Conservation (phyloP, 2,329 filamentous ascomycete species). For the Graphiopsis chlorocephala region DNA sequence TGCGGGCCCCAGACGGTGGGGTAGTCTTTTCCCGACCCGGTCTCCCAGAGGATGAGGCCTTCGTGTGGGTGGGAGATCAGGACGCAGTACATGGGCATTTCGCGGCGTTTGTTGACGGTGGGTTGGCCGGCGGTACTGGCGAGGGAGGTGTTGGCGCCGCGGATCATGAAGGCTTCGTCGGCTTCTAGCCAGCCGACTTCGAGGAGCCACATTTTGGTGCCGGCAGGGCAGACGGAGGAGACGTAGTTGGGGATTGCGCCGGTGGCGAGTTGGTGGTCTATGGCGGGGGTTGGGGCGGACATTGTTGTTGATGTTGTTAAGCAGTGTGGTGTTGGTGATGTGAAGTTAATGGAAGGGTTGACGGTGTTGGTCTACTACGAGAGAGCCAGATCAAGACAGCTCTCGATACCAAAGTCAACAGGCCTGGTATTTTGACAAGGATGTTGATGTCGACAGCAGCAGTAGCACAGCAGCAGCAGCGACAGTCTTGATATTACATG, state of each 20-base stretch:
- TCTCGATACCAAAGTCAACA: not conserved
- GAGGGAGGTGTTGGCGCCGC: constrained; percentile 41
- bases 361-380: not conserved
- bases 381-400: not conserved
- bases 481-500: not conserved
- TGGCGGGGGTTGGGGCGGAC: constrained; percentile 20
- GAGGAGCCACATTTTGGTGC: constrained; percentile 49
- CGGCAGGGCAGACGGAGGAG: constrained; percentile 40
- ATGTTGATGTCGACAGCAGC: not conserved
- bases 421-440: not conserved
- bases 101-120: constrained; percentile 42
- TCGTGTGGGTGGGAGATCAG: constrained; percentile 46
- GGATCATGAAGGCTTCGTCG: constrained; percentile 48
- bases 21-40: constrained; percentile 45
- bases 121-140: constrained; percentile 34
- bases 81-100: constrained; percentile 42
- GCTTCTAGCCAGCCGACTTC: constrained; percentile 44
- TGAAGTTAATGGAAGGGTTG: not conserved
- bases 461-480: not conserved
- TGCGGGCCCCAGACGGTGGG: constrained; percentile 35
- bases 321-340: not conserved
- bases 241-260: constrained; percentile 34
- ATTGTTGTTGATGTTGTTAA: constrained; percentile 2
- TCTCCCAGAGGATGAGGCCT: constrained; percentile 48
- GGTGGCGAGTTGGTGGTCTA: constrained; percentile 31